A percentile compares a stretch with the other conserved stretches of the same genome.
Evolutionary conservation across 2,329 filamentous ascomycete species (phyloP).

Genomic region (Zymoseptoria brevis): DNA sequence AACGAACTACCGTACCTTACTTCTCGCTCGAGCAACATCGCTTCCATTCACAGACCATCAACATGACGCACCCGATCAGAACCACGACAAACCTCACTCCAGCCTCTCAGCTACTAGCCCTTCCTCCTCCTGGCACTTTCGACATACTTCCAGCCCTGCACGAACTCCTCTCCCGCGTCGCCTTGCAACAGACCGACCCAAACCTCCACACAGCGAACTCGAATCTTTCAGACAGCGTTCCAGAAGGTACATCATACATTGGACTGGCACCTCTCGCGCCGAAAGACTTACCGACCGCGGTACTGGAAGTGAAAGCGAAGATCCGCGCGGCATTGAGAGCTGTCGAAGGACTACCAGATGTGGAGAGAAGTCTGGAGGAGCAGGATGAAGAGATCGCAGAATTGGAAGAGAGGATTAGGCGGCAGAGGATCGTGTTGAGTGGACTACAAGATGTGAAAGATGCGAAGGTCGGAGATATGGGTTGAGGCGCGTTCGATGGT

Average conservation of each 20-base stretch:
- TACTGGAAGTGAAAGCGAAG: conserved; percentile 59
- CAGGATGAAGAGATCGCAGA: conserved; percentile 63
- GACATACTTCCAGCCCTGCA: conserved; percentile 79
- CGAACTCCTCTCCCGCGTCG: conserved; percentile 65
- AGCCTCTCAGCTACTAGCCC: conserved; percentile 31
- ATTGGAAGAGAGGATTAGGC: conserved; percentile 55
- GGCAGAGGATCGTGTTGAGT: conserved; percentile 53
- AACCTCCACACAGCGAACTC: conserved; percentile 2
- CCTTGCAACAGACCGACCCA: conserved; percentile 9
- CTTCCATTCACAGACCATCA: conserved; percentile 4
- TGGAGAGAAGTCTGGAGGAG: conserved; percentile 57
- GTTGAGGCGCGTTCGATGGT: too few species aligned
- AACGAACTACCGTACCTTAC: too few species aligned
- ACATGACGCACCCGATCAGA: conserved; percentile 14
- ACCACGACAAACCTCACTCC: conserved; percentile 15
- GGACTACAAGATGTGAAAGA: conserved; percentile 38
- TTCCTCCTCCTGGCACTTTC: conserved; percentile 72
- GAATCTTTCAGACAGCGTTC: neutral
- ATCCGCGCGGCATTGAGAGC: conserved; percentile 62
- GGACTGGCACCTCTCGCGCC: conserved; percentile 43
- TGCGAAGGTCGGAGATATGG: neutral
- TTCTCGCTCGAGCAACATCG: too few species aligned
- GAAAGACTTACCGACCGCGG: conserved; percentile 67
- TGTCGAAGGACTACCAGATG: conserved; percentile 60
- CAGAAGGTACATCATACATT: conserved; percentile 7